Conservation (phyloP, 2,329 filamentous ascomycete genomes). For the Scorias spongiosa region DNA sequence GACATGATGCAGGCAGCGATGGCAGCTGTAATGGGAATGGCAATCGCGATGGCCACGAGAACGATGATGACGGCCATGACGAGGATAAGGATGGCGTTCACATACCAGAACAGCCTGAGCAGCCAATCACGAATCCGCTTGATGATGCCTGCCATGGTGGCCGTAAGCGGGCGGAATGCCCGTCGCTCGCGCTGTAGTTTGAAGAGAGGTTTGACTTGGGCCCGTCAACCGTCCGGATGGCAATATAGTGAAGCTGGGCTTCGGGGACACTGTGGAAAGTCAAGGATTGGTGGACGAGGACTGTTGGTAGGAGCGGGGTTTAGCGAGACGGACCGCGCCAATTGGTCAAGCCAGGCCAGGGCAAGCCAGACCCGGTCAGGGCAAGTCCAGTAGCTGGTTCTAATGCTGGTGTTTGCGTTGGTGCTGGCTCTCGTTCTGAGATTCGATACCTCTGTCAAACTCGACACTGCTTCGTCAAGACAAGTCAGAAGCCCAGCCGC, state of each 20-base stretch:
- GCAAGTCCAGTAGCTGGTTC: background rate
- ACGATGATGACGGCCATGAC: no score
- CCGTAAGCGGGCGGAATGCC: slow-evolving; percentile 8
- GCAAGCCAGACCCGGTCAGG: no score
- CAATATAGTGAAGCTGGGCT: background rate
- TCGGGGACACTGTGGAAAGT: background rate
- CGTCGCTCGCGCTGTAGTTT: background rate
- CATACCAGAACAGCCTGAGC: slow-evolving; percentile 90
- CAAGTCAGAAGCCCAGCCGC: no score
- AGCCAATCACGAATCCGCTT: slow-evolving; percentile 96
- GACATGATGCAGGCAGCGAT: background rate
- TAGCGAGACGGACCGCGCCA: background rate
- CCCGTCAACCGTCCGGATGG: no score
- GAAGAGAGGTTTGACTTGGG: background rate
- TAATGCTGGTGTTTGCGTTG: background rate
- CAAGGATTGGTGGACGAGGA: background rate
- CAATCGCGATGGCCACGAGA: no score
- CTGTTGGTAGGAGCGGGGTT: background rate
- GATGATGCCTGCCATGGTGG: slow-evolving; percentile 77
- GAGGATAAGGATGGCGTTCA: no score
- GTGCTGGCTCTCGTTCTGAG: background rate
- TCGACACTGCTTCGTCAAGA: background rate
- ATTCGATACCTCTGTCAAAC: no score
- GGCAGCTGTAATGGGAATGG: no score
- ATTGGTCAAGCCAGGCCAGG: background rate